Conservation (phyloP, 1,139 yeast species). For the Yamadazyma sp. region DNA sequence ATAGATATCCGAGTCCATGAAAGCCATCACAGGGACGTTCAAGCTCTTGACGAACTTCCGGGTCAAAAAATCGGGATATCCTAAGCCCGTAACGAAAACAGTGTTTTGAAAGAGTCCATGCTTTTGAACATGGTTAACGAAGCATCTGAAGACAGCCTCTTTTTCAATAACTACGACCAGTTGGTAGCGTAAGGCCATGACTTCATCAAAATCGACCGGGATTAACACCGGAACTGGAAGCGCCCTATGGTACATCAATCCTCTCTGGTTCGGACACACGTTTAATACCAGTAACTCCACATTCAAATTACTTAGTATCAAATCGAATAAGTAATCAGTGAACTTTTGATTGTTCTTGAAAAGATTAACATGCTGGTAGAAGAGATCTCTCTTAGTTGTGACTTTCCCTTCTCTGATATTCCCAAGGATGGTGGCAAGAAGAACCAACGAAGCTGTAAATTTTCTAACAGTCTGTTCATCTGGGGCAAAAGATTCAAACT, state of each 20-base stretch:
- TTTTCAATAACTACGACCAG: slow-evolving; percentile 62
- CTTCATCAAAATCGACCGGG: slow-evolving; percentile 18
- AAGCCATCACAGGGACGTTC: slow-evolving; percentile 38
- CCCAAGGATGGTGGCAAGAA: slow-evolving; percentile 4
- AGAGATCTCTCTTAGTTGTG: slow-evolving; percentile 63
- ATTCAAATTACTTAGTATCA: slow-evolving; percentile 26
- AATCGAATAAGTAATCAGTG: slow-evolving; percentile 44
- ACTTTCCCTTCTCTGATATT: slow-evolving; percentile 13
- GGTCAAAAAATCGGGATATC: slow-evolving; percentile 54
- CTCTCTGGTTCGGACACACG: slow-evolving; percentile 63
- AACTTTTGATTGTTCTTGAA: slow-evolving; percentile 33
- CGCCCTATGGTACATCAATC: slow-evolving; percentile 47
- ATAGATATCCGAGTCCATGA: slow-evolving; percentile 63
- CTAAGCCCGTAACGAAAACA: slow-evolving; percentile 61
- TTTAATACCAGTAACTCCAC: slow-evolving; percentile 33
- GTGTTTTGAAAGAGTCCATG: slow-evolving; percentile 17
- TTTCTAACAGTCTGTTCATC: slow-evolving; percentile 1
- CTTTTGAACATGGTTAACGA: slow-evolving; percentile 23
- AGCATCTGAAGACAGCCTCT: slow-evolving; percentile 50
- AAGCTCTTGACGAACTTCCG: slow-evolving; percentile 21
- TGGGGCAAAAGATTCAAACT: slow-evolving; percentile 12
- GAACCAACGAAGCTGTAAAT: slow-evolving; percentile 4
- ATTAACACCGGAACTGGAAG: slow-evolving; percentile 26
- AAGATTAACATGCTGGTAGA: slow-evolving; percentile 60
- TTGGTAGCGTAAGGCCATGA: neutral